Percentiles rank a stretch among this genome's conserved stretches.
phyloP scores from a whole-genome alignment of 257 asterid species.

The Mentha longifolia region DNA sequence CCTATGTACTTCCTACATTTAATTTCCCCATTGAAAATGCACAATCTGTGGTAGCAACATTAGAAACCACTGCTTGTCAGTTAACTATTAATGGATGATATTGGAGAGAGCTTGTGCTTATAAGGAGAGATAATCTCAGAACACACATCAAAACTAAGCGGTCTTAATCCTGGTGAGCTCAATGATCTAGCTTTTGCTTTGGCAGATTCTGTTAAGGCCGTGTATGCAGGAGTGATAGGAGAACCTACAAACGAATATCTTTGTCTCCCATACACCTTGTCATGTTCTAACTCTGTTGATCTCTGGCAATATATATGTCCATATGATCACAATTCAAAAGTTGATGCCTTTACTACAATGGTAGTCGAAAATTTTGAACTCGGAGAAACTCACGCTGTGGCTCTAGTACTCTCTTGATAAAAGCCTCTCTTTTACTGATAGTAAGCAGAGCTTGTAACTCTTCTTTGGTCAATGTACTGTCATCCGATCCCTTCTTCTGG shows the following conservation, averaged over 20 bases:
- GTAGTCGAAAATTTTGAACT: slow-evolving; percentile 7
- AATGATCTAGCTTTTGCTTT: slow-evolving; percentile 79
- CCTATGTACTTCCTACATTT: slow-evolving; percentile 27
- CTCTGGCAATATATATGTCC: slow-evolving; percentile 53
- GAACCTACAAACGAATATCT: slow-evolving; percentile 61
- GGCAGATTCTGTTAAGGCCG: slow-evolving; percentile 92
- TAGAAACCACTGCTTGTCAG: slow-evolving; percentile 54
- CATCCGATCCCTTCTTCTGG: slow-evolving; percentile 87
- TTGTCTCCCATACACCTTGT: slow-evolving; percentile 55
- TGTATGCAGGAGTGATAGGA: slow-evolving; percentile 74
- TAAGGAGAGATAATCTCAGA: slow-evolving; percentile 81
- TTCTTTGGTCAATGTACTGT: slow-evolving; percentile 63
- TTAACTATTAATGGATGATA: slow-evolving; percentile 87
- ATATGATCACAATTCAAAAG: slow-evolving; percentile 11
- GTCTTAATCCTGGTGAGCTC: slow-evolving; percentile 87
- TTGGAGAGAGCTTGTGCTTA: slow-evolving; percentile 80
- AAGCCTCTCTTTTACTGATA: slow-evolving; percentile 79
- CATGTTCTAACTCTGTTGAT: slow-evolving; percentile 81
- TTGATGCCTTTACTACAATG: slow-evolving; percentile 2
- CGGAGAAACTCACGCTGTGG: slow-evolving; percentile 70
- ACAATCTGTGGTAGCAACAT: slow-evolving; percentile 18
- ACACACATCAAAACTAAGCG: slow-evolving; percentile 68
- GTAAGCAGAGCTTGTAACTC: slow-evolving; percentile 58
- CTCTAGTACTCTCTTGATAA: slow-evolving; percentile 73
- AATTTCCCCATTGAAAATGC: slow-evolving; percentile 31